Evolutionary conservation across 1,139 yeast genomes (phyloP), one percentile per base, ranked within the genome.

Genomic region (Taphrina populina): DNA sequence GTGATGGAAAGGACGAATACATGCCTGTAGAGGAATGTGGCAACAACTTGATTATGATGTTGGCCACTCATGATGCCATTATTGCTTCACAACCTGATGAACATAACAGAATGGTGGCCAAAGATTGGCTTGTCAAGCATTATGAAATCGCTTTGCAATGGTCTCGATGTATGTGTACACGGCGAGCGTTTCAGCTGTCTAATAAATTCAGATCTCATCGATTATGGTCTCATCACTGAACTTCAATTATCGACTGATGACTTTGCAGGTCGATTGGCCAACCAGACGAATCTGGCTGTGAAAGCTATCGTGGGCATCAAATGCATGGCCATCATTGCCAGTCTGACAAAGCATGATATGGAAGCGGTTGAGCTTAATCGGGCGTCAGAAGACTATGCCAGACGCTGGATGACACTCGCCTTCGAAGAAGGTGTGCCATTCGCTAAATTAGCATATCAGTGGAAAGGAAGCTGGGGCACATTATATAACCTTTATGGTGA

Each of bases 21-120:
- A 47, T 47, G 54, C 54, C 54, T 11, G 36, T 47, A 3, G 54
- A 47, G 23, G 54, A 47, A 19, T 47, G 46, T 23, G 54, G 54
- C 17, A 47, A 47, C 36, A 47, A 34, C 29, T n/a, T 47, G 11
- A 47, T 47, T 36, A 47, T 47, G 54, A 29, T 36, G 34, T 29
- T 47, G 15, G 54, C 54, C 4, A 21, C 36, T 8, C 45, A 34
- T 17, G 37, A 39, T 13, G 36, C 36, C 11, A 13, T 39, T 23
- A 32, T 37, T 11, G 36, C 11, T 7, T 3, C 45, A 17, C 15
- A 33, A 5, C 17, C 20, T 27, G 21, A 21, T 37, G 20, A 11
- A 10, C 11, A 17, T 11, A 37, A 34, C n/a, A 15, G 23, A 15
- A 13, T 27, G 8, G 36, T 13, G 36, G 40, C 40, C n/a, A 35